phyloP scores from a whole-genome alignment of 1,139 yeast genomes.

The Kodamaea derodonti region DNA sequence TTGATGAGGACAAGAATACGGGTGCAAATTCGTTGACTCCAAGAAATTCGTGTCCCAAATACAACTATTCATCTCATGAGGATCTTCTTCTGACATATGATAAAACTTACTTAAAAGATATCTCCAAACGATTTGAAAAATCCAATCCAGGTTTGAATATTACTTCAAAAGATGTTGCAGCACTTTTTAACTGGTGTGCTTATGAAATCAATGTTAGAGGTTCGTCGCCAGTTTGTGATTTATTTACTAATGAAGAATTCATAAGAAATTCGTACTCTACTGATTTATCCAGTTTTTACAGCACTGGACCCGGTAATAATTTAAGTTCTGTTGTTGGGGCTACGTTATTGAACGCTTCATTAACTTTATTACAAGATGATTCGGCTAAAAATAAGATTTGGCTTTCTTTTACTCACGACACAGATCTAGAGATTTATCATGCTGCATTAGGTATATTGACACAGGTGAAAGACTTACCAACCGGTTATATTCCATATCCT shows the following conservation, averaged over 20 bases:
- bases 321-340: slow-evolving; percentile 25
- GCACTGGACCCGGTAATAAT: slow-evolving; percentile 20
- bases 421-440: slow-evolving; percentile 48
- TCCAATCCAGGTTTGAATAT: slow-evolving; percentile 39
- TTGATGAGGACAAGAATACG: slow-evolving; percentile 21
- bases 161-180: slow-evolving; percentile 32
- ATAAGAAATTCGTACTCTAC: slow-evolving; percentile 42
- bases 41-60: slow-evolving; percentile 22
- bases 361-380: slow-evolving; percentile 25
- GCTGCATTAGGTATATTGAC: slow-evolving; percentile 50
- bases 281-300: slow-evolving; percentile 38
- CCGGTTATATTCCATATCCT: slow-evolving; percentile 32
- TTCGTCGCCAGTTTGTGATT: slow-evolving; percentile 42
- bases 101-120: slow-evolving; percentile 28
- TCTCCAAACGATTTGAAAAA: slow-evolving; percentile 36
- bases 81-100: slow-evolving; percentile 14
- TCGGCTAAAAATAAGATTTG: slow-evolving; percentile 29
- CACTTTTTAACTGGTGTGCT: slow-evolving; percentile 43
- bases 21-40: slow-evolving; percentile 30
- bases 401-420: slow-evolving; percentile 58
- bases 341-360: slow-evolving; percentile 29
- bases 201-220: slow-evolving; percentile 49
- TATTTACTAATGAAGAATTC: slow-evolving; percentile 49
- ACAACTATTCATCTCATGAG: slow-evolving; percentile 13
- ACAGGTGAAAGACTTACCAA: slow-evolving; percentile 27